Evolutionary conservation across 2,329 filamentous ascomycete genomes (phyloP).

Genomic region (Teratosphaeria viscida): DNA sequence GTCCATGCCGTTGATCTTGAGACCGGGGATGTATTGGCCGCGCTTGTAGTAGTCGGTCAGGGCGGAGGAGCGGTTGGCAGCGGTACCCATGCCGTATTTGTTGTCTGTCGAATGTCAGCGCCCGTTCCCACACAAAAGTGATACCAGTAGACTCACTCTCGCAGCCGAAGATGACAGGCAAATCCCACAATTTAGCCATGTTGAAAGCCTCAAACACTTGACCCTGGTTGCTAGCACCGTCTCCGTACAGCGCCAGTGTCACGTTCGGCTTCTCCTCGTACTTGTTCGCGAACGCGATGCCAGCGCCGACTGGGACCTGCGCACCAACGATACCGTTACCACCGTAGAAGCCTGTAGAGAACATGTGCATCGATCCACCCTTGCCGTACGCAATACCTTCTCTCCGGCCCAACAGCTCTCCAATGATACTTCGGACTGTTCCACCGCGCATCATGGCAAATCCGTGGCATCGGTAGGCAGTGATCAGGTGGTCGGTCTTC

Average conservation of each 20-base stretch:
- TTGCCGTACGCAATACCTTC: slow-evolving; percentile 98
- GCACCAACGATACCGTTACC: slow-evolving; percentile 99
- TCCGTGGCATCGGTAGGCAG: slow-evolving; percentile 97
- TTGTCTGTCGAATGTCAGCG: slow-evolving; percentile 59
- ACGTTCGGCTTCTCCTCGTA: slow-evolving; percentile 82
- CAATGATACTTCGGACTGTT: slow-evolving; percentile 83
- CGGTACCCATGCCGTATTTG: slow-evolving; percentile 99
- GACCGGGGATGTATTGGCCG: slow-evolving; percentile 96
- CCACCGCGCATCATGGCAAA: slow-evolving; percentile 95
- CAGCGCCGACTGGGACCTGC: slow-evolving; percentile 93
- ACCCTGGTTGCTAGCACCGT: slow-evolving; percentile 97
- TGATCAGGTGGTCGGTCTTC: slow-evolving; percentile 88
- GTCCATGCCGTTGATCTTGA: slow-evolving; percentile 99
- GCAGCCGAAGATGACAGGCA: slow-evolving; percentile 91
- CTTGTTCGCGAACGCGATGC: slow-evolving; percentile 93
- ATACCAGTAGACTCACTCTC: slow-evolving; percentile 59
- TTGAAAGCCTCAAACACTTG: slow-evolving; percentile 99
- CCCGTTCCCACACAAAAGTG: not conserved
- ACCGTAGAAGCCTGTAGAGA: slow-evolving; percentile 92
- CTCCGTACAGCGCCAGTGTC: slow-evolving; percentile 85
- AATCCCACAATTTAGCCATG: slow-evolving; percentile 99
- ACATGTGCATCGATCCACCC: slow-evolving; percentile 99
- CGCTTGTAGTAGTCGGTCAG: slow-evolving; percentile 99
- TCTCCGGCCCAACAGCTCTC: slow-evolving; percentile 86
- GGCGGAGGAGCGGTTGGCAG: slow-evolving; percentile 84